A percentile compares a stretch with the other conserved stretches of the same genome.
Evolutionary conservation across 805 yeast genomes (phyloP).

Genomic region (Priceomyces carsonii): DNA sequence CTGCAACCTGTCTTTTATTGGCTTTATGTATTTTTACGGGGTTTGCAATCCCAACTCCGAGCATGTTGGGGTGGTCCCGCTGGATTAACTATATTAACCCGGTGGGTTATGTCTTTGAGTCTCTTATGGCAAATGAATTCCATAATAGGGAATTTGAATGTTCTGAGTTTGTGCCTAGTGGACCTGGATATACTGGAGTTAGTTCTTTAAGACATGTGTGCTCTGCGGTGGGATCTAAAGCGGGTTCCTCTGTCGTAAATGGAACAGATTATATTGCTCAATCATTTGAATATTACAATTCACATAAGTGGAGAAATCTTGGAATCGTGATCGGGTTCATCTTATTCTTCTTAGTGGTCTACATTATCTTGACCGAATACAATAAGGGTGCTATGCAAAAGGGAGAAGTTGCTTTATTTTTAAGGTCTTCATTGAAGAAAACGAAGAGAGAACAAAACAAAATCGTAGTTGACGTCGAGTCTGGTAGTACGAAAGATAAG

Average conservation of each 20-base stretch:
- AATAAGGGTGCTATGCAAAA: slow-evolving; percentile 47
- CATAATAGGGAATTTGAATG: slow-evolving; percentile 58
- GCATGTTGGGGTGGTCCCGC: slow-evolving; percentile 66
- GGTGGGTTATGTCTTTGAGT: slow-evolving; percentile 49
- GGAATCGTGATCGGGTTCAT: slow-evolving; percentile 63
- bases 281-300: slow-evolving; percentile 51
- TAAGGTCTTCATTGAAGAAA: slow-evolving; percentile 29
- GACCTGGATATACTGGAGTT: slow-evolving; percentile 49
- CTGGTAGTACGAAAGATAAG: slow-evolving; percentile 23
- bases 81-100: slow-evolving; percentile 47
- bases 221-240: slow-evolving; percentile 56
- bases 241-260: slow-evolving; percentile 52
- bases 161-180: slow-evolving; percentile 58
- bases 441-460: slow-evolving; percentile 20
- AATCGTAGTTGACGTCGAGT: slow-evolving; percentile 20
- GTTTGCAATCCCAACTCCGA: slow-evolving; percentile 42
- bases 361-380: slow-evolving; percentile 35
- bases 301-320: slow-evolving; percentile 78
- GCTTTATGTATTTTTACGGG: slow-evolving; percentile 58
- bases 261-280: slow-evolving; percentile 59
- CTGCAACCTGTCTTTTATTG: slow-evolving; percentile 47
- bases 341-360: slow-evolving; percentile 39
- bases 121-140: slow-evolving; percentile 66
- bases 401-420: slow-evolving; percentile 38
- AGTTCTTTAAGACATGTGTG: slow-evolving; percentile 49